Conservation (phyloP, 129 eudicot species). For the Erigeron canadensis region DNA sequence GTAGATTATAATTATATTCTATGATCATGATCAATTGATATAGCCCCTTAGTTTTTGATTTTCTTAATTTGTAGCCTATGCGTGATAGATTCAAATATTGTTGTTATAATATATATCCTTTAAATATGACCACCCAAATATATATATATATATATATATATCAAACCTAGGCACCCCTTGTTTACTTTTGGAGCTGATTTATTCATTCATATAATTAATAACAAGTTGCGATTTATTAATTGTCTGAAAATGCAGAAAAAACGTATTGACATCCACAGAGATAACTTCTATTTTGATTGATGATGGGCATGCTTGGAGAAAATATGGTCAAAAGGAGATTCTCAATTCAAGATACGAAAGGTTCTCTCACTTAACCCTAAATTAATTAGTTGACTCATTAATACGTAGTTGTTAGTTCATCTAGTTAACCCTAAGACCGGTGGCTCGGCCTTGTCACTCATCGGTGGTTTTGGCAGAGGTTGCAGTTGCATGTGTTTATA, state of each 20-base stretch:
- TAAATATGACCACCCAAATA: background rate
- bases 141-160: too few species aligned
- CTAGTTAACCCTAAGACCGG: too few species aligned
- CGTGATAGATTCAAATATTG: too few species aligned
- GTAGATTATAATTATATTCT: background rate
- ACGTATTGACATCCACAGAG: constrained; percentile 29
- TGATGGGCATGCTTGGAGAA: constrained; percentile 75
- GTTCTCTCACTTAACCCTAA: constrained; percentile 10
- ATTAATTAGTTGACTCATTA: too few species aligned
- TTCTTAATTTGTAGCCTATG: too few species aligned
- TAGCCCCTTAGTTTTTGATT: background rate
- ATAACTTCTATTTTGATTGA: constrained; percentile 26
- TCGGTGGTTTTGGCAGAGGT: too few species aligned
- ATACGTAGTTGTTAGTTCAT: background rate
- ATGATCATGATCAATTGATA: background rate
- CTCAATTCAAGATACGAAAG: constrained; percentile 46
- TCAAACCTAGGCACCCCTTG: background rate
- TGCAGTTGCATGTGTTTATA: too few species aligned
- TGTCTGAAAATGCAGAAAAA: constrained; percentile 35
- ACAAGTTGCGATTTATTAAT: background rate
- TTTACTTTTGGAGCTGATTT: background rate
- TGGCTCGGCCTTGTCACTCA: too few species aligned
- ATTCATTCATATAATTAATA: too few species aligned
- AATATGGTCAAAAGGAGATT: constrained; percentile 63
- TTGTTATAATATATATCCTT: too few species aligned